Conservation (phyloP, 805 yeast species). For the Wickerhamomyces queroliae region DNA sequence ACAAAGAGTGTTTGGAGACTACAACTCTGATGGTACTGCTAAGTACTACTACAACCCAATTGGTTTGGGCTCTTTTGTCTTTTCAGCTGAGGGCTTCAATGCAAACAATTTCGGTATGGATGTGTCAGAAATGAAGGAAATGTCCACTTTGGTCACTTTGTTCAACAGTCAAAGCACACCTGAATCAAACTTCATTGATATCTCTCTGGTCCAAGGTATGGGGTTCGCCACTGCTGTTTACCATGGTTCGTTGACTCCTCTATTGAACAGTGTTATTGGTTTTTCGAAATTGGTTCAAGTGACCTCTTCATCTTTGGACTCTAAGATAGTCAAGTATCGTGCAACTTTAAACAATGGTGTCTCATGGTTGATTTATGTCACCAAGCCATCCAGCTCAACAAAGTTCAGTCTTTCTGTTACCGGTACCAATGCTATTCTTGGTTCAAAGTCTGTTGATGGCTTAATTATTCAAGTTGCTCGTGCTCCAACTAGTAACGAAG, state of each 20-base stretch:
- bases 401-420: slow-evolving; percentile 27
- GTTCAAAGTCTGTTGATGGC: slow-evolving; percentile 28
- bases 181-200: slow-evolving; percentile 31
- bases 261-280: slow-evolving; percentile 41
- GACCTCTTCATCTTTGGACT: slow-evolving; percentile 27
- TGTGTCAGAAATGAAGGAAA: slow-evolving; percentile 40
- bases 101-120: slow-evolving; percentile 31
- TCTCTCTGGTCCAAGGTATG: slow-evolving; percentile 56
- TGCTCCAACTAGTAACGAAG: slow-evolving; percentile 30
- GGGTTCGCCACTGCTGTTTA: slow-evolving; percentile 49
- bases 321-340: slow-evolving; percentile 43
- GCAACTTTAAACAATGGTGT: slow-evolving; percentile 41
- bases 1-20: slow-evolving; percentile 41
- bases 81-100: slow-evolving; percentile 47
- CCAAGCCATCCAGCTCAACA: slow-evolving; percentile 27
- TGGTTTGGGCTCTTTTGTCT: slow-evolving; percentile 46
- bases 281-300: slow-evolving; percentile 30
- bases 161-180: slow-evolving; percentile 23
- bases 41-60: slow-evolving; percentile 48
- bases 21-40: slow-evolving; percentile 37
- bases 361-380: slow-evolving; percentile 48
- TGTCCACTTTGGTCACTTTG: slow-evolving; percentile 44
- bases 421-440: slow-evolving; percentile 31
- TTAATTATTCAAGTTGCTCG: slow-evolving; percentile 46
- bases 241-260: slow-evolving; percentile 41